These are phyloP conservation scores for Rhizopus stolonifer DNA, from an alignment of 371 early-diverging fungal species.

Conservation along the genomic window DNA sequence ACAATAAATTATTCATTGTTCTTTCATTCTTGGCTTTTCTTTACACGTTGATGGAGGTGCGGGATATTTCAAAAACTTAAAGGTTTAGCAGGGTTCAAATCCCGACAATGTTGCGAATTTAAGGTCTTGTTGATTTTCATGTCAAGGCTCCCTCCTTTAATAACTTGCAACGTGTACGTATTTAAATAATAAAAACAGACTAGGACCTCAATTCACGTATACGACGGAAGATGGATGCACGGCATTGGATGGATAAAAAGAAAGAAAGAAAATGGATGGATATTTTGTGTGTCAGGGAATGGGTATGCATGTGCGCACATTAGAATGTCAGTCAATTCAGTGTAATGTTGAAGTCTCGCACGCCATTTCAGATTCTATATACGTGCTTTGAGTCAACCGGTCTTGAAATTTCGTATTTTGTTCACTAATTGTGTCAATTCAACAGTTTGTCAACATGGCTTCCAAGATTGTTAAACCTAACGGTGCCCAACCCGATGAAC, in stretches of 20 bases:
- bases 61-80: background rate
- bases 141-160: constrained; percentile 1
- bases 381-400: background rate
- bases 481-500: constrained; percentile 72
- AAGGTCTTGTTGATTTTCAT: constrained; percentile 1
- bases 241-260: background rate
- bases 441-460: constrained; percentile 29
- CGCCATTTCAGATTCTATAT: background rate
- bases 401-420: background rate
- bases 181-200: background rate
- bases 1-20: no score
- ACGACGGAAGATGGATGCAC: background rate
- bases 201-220: background rate
- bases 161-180: constrained; percentile 1
- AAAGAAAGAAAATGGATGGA: background rate
- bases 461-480: constrained; percentile 77
- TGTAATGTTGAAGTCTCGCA: no score
- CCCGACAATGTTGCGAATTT: background rate
- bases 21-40: no score
- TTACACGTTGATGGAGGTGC: no score
- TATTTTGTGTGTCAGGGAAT: background rate
- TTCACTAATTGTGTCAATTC: background rate
- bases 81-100: background rate
- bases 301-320: background rate
- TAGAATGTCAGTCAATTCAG: background rate